phyloP scores from a whole-genome alignment of 2,329 filamentous ascomycete genomes.

The Arthrobotrys entomopaga region DNA sequence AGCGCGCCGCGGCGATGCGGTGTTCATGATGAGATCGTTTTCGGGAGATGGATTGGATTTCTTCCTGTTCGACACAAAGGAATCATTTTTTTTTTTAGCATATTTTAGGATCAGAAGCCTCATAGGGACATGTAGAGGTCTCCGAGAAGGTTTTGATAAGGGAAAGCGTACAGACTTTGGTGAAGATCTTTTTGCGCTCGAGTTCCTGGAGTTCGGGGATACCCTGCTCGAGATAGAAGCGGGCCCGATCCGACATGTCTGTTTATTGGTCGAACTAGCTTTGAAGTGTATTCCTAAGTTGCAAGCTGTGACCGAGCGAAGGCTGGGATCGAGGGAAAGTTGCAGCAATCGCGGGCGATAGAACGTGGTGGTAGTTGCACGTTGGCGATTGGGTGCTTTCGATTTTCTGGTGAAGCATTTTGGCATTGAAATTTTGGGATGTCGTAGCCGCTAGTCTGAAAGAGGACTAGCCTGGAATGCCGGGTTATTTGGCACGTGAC shows the following conservation, averaged over 20 bases:
- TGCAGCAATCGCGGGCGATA: not conserved
- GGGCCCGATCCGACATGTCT: conserved; percentile 86
- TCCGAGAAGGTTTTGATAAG: no score
- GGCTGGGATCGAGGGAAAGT: not conserved
- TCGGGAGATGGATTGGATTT: conserved; percentile 86
- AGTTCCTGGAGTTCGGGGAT: conserved; percentile 93
- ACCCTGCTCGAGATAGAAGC: conserved; percentile 91
- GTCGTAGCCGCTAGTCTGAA: conserved; percentile 5
- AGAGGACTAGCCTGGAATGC: not conserved
- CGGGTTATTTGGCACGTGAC: no score
- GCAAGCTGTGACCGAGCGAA: not conserved
- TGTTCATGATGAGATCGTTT: conserved; percentile 96
- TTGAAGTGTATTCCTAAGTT: not conserved
- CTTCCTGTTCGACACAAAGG: conserved; percentile 69
- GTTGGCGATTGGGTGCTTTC: not conserved
- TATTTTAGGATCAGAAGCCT: conserved; percentile 13
- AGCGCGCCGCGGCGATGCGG: conserved; percentile 82
- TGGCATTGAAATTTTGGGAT: conserved; percentile 30
- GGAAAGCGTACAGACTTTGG: conserved; percentile 68
- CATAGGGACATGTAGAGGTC: no score
- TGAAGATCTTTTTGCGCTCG: conserved; percentile 90
- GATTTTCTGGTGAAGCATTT: not conserved
- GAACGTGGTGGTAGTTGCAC: not conserved
- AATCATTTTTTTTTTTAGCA: not conserved
- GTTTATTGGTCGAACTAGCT: not conserved